These are phyloP conservation scores for Malassezia globosa DNA, from an alignment of 1,284 basidiomycete species.

Conservation along the genomic window DNA sequence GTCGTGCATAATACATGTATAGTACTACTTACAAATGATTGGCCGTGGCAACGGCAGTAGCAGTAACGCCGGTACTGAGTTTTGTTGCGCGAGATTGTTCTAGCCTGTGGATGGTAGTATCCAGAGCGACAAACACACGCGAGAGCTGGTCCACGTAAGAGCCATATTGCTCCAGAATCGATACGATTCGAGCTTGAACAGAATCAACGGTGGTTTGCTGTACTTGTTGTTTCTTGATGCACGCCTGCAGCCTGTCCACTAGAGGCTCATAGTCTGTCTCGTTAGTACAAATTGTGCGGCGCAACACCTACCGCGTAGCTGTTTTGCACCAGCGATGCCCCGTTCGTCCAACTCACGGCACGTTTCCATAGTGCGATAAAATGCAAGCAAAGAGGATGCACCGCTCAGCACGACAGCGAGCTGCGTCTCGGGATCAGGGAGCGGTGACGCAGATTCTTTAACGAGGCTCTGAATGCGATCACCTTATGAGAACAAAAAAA, in stretches of 20 bases:
- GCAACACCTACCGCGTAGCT: constrained; percentile 6
- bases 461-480: neutral
- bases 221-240: neutral
- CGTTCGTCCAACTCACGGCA: constrained; percentile 12
- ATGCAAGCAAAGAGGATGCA: constrained; percentile 3
- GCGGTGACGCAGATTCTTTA: neutral
- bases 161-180: constrained; percentile 1
- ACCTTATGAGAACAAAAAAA: neutral
- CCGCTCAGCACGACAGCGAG: constrained; percentile 13
- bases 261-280: neutral
- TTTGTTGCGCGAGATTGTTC: neutral
- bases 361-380: constrained; percentile 5
- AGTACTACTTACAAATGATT: neutral
- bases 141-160: constrained; percentile 14
- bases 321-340: constrained; percentile 1
- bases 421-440: constrained; percentile 2
- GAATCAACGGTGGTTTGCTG: neutral
- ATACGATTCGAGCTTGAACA: neutral
- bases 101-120: neutral
- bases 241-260: neutral
- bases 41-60: neutral
- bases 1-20: neutral
- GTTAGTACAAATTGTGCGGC: too few species aligned
- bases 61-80: too few species aligned
- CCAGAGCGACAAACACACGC: constrained; percentile 9